Conservation (phyloP, 108 stramenopile species). For the Skeletonema costatum region DNA sequence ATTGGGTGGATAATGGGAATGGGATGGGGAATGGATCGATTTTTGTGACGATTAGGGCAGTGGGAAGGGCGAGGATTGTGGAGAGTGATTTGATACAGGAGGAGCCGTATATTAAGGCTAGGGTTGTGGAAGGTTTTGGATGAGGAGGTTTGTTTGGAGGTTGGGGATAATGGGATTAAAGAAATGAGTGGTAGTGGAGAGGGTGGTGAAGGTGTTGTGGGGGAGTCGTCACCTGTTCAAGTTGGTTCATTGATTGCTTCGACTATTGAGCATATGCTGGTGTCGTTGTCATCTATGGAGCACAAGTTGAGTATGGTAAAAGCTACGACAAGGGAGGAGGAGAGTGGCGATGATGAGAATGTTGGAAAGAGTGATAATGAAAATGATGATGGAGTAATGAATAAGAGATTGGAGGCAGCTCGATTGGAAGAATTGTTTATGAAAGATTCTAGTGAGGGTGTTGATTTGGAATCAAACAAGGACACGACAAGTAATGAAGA, state of each 20-base stretch:
- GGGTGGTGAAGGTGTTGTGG: not conserved
- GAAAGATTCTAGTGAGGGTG: slow-evolving; percentile 36
- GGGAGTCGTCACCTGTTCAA: slow-evolving; percentile 36
- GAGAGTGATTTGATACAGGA: slow-evolving; percentile 57
- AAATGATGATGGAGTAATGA: slow-evolving; percentile 22
- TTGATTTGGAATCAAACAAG: slow-evolving; percentile 10
- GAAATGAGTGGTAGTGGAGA: slow-evolving; percentile 2
- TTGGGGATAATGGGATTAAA: slow-evolving; percentile 35
- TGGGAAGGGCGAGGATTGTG: slow-evolving; percentile 63
- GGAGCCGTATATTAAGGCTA: slow-evolving; percentile 67
- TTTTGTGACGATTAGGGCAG: slow-evolving; percentile 72
- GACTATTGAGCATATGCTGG: slow-evolving; percentile 62
- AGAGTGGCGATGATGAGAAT: not conserved
- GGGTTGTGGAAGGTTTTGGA: slow-evolving; percentile 63
- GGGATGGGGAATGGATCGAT: slow-evolving; percentile 68
- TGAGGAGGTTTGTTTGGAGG: slow-evolving; percentile 12
- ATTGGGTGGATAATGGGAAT: slow-evolving; percentile 36
- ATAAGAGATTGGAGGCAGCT: slow-evolving; percentile 15
- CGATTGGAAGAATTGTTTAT: slow-evolving; percentile 36
- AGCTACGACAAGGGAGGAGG: slow-evolving; percentile 16
- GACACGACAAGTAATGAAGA: not conserved
- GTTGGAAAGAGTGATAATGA: not conserved
- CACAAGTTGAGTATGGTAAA: slow-evolving; percentile 35
- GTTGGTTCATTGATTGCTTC: slow-evolving; percentile 57
- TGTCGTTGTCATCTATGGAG: slow-evolving; percentile 60